Evolutionary conservation across 371 early-diverging fungal genomes (phyloP).

Genomic region (Parasitella parasitica): DNA sequence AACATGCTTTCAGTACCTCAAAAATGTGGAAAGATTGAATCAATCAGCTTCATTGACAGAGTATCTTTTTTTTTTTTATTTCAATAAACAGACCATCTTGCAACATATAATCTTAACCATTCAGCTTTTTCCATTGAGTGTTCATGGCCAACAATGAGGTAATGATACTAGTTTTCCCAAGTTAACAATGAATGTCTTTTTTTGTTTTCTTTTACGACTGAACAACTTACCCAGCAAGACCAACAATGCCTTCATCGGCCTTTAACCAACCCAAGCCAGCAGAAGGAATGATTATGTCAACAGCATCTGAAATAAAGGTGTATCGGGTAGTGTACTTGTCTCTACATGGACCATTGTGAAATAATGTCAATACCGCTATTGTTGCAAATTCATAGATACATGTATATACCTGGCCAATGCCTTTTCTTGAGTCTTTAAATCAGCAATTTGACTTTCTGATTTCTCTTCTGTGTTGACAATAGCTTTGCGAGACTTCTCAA

Average conservation of each 20-base stretch:
- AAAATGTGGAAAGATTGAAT: too few relatives aligned
- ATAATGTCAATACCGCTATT: not conserved
- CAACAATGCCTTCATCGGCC: slow-evolving; percentile 66
- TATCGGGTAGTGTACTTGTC: slow-evolving; percentile 50
- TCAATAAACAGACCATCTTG: not conserved
- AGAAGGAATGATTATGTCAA: slow-evolving; percentile 66
- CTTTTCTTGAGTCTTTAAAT: slow-evolving; percentile 30
- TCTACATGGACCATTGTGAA: slow-evolving; percentile 24
- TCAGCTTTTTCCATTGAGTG: slow-evolving; percentile 47
- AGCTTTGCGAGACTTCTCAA: slow-evolving; percentile 36
- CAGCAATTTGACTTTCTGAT: slow-evolving; percentile 18
- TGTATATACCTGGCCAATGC: slow-evolving; percentile 43
- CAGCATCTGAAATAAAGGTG: slow-evolving; percentile 60
- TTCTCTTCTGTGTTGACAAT: slow-evolving; percentile 22
- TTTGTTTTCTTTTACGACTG: not conserved
- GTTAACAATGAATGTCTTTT: not conserved
- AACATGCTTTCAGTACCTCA: too few relatives aligned
- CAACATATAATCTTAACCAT: not conserved
- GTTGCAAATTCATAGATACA: not conserved
- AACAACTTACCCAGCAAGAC: slow-evolving; percentile 61
- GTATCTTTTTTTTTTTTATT: not conserved
- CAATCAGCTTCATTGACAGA: too few relatives aligned
- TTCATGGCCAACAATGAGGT: slow-evolving; percentile 52
- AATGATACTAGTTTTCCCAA: slow-evolving; percentile 31
- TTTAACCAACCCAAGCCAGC: slow-evolving; percentile 55